Evolutionary conservation across 306 rosid genomes (phyloP).

Genomic region (Crotalaria pallida): DNA sequence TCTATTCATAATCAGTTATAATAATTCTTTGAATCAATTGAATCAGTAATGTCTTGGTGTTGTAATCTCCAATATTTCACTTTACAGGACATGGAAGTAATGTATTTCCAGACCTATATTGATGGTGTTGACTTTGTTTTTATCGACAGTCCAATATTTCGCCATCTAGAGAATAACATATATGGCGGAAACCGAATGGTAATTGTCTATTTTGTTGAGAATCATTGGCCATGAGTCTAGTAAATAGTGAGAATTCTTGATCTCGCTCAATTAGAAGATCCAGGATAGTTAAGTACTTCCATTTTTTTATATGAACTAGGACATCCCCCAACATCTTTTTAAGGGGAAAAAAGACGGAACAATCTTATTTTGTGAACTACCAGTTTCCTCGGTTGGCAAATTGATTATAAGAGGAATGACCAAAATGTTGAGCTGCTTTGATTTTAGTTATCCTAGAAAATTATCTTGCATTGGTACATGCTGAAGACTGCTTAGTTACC

Average conservation of each 20-base stretch:
- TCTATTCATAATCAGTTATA: constrained; percentile 10
- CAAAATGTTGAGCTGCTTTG: constrained; percentile 1
- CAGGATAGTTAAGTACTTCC: not conserved
- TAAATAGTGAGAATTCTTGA: not conserved
- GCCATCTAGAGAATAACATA: constrained; percentile 47
- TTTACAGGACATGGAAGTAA: constrained; percentile 78
- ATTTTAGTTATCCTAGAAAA: constrained; percentile 11
- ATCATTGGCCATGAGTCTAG: not conserved
- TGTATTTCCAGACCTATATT: constrained; percentile 60
- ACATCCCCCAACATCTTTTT: not conserved
- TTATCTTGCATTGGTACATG: not conserved
- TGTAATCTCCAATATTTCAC: constrained; percentile 2
- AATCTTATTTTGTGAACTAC: constrained; percentile 1
- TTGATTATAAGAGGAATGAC: constrained; percentile 9
- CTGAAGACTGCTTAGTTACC: not conserved
- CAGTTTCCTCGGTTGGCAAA: constrained; percentile 14
- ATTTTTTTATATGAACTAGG: not conserved
- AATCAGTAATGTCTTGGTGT: not conserved
- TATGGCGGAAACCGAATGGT: constrained; percentile 82
- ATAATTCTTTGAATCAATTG: not conserved
- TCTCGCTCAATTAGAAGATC: not conserved
- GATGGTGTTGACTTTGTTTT: constrained; percentile 95
- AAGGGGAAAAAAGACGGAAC: not conserved
- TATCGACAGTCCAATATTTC: constrained; percentile 54
- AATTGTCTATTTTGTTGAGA: constrained; percentile 25